phyloP scores from a whole-genome alignment of 2,329 filamentous ascomycete species.

The Aspergillus ruber region DNA sequence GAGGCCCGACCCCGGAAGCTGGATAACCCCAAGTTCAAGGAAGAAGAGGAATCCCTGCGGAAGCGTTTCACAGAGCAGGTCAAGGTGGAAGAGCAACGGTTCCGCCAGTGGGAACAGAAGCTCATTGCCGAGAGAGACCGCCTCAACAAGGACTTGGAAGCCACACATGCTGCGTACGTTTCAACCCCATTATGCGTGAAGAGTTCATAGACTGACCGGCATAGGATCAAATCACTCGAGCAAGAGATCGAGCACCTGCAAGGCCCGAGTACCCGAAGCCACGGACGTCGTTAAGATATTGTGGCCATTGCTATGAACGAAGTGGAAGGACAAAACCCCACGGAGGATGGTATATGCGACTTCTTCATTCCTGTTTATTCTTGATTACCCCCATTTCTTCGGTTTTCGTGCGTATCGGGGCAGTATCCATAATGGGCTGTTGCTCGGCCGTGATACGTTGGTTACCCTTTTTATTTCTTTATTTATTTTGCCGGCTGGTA shows the following conservation, averaged over 20 bases:
- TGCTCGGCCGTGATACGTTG: constrained; percentile 13
- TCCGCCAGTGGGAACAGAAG: constrained; percentile 99
- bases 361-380: constrained; percentile 30
- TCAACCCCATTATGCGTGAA: neutral
- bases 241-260: constrained; percentile 90
- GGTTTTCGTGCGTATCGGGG: constrained; percentile 24
- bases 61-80: constrained; percentile 99
- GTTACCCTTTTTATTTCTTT: constrained; percentile 26
- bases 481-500: constrained; percentile 33
- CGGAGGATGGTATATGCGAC: constrained; percentile 18
- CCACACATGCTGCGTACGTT: constrained; percentile 73
- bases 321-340: constrained; percentile 19
- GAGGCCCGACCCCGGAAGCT: constrained; percentile 95
- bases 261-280: constrained; percentile 80
- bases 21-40: constrained; percentile 99
- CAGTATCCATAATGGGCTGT: constrained; percentile 20
- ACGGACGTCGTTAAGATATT: constrained; percentile 71
- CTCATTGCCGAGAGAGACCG: constrained; percentile 97
- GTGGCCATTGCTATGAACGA: constrained; percentile 14
- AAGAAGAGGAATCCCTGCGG: constrained; percentile 95
- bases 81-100: constrained; percentile 99
- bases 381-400: constrained; percentile 18
- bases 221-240: constrained; percentile 55
- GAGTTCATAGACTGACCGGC: constrained; percentile 19
- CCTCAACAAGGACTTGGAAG: constrained; percentile 98